A percentile compares a stretch with the other conserved stretches of the same genome.
Evolutionary conservation across 805 yeast genomes (phyloP).

Genomic region (Candida nemodendra): DNA sequence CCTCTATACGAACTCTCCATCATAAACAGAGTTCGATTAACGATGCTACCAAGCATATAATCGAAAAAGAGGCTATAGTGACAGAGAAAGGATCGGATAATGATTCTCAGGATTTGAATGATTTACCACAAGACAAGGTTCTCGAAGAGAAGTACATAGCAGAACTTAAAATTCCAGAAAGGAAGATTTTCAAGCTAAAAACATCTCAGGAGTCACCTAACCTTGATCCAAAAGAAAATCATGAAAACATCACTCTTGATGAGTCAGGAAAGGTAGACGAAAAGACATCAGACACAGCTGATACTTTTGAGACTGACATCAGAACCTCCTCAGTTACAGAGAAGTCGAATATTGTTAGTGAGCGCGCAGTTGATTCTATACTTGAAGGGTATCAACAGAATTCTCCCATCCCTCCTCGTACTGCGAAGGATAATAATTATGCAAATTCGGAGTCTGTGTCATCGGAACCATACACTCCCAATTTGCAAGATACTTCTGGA

Average conservation of each 20-base stretch:
- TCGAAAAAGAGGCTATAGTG: too few species aligned
- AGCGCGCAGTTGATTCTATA: constrained; percentile 15
- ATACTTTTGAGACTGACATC: not conserved
- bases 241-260: not conserved
- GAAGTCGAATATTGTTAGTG: constrained; percentile 5
- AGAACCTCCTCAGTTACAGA: not conserved
- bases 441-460: not conserved
- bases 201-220: not conserved
- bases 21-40: constrained; percentile 14
- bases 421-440: not conserved
- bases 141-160: constrained; percentile 2
- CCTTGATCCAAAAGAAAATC: not conserved
- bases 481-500: not conserved
- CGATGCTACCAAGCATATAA: too few species aligned
- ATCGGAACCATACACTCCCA: not conserved
- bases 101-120: too few species aligned
- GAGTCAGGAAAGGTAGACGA: constrained; percentile 1
- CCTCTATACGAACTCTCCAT: constrained; percentile 9
- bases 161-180: constrained; percentile 2
- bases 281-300: not conserved
- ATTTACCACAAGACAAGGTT: constrained; percentile 1
- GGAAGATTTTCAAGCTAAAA: not conserved
- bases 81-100: too few species aligned
- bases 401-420: not conserved
- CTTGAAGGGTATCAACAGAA: constrained; percentile 14